A percentile compares a stretch with the other conserved stretches of the same genome.
Evolutionary conservation across 805 yeast genomes (phyloP).

Genomic region (Groenewaldozyma salmanticensis): DNA sequence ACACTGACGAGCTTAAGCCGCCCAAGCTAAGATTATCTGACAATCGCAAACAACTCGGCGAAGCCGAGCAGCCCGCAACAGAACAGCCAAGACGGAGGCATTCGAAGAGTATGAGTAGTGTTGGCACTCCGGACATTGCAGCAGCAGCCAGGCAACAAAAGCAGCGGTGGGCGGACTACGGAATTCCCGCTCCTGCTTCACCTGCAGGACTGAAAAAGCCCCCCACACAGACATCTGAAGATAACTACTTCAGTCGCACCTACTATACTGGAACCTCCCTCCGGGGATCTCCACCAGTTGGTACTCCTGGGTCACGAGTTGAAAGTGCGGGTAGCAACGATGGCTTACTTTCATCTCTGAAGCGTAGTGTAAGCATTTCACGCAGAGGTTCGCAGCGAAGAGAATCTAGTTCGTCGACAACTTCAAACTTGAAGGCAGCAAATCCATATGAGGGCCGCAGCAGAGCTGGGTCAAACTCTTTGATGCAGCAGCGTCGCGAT

Average conservation of each 20-base stretch:
- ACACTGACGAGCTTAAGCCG: not conserved
- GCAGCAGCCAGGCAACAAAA: not conserved
- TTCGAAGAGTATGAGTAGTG: conserved; percentile 23
- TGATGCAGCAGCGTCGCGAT: not conserved
- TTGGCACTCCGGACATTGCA: conserved; percentile 3
- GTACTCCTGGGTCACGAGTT: no score
- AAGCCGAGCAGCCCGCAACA: not conserved
- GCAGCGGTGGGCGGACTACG: not conserved
- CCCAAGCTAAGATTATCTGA: not conserved
- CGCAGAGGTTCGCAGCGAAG: conserved; percentile 9
- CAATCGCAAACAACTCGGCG: not conserved
- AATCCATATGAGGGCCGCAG: not conserved
- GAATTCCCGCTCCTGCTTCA: no score
- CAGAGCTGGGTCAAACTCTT: not conserved
- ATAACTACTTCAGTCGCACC: no score
- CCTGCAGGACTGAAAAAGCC: no score
- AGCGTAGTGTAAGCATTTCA: conserved; percentile 13
- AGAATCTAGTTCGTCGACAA: conserved; percentile 12
- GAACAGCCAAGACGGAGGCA: conserved; percentile 17
- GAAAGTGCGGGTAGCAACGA: not conserved
- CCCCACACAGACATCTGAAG: no score
- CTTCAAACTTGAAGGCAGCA: conserved; percentile 3
- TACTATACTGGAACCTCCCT: no score
- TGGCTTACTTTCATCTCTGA: conserved; percentile 11
- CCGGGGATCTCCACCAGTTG: no score